phyloP scores from a whole-genome alignment of 768 basidiomycete genomes.

The Cystofilobasidium bisporidii region DNA sequence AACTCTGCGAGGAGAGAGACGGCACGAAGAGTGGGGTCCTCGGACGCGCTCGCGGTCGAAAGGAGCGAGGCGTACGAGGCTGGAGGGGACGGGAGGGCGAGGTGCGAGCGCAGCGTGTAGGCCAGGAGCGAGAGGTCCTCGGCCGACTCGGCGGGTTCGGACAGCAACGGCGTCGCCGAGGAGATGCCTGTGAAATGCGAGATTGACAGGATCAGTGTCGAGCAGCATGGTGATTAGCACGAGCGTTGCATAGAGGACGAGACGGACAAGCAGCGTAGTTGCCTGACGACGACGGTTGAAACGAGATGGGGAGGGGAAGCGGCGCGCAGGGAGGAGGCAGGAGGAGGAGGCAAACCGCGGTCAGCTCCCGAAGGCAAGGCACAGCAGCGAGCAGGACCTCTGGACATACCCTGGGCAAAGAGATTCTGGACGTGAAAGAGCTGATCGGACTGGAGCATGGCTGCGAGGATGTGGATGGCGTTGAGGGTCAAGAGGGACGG shows the following conservation, averaged over 20 bases:
- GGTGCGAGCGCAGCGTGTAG: constrained; percentile 67
- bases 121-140: constrained; percentile 35
- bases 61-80: constrained; percentile 18
- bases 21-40: constrained; percentile 41
- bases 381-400: background rate
- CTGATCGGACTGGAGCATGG: constrained; percentile 27
- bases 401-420: constrained; percentile 55
- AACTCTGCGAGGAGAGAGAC: constrained; percentile 65
- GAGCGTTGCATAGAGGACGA: constrained; percentile 46
- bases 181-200: constrained; percentile 39
- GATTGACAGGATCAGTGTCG: constrained; percentile 43
- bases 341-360: background rate
- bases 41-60: background rate
- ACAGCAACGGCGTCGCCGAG: constrained; percentile 18
- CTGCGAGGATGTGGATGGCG: background rate
- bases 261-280: constrained; percentile 17
- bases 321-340: background rate
- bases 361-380: background rate
- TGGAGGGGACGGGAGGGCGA: constrained; percentile 53
- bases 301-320: background rate
- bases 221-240: constrained; percentile 43
- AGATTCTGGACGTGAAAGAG: constrained; percentile 65
- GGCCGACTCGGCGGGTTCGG: background rate
- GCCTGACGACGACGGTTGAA: background rate
- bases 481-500: background rate